Conservation (phyloP, 441 rosid genomes). For the Adansonia grandidieri region DNA sequence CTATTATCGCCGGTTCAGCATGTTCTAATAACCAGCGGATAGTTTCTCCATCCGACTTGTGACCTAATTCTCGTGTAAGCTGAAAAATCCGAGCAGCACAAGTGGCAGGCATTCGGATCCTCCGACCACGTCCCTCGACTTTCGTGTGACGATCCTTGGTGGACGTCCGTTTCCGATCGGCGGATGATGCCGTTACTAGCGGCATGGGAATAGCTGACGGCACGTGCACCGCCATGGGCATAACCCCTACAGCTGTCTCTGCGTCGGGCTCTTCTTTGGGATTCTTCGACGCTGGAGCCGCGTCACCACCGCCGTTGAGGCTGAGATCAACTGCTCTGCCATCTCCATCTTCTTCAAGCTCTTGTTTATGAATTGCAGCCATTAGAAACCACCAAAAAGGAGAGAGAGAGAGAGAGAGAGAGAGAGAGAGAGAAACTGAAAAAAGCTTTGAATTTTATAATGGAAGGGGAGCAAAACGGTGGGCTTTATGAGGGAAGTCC, state of each 20-base stretch:
- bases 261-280: constrained; percentile 46
- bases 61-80: constrained; percentile 52
- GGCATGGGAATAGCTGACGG: constrained; percentile 45
- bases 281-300: constrained; percentile 11
- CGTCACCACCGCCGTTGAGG: constrained; percentile 36
- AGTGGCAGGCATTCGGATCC: constrained; percentile 78
- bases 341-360: constrained; percentile 39
- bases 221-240: constrained; percentile 41
- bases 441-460: not conserved
- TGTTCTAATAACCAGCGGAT: constrained; percentile 65
- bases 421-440: too few species aligned
- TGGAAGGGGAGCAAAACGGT: not conserved
- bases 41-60: constrained; percentile 66
- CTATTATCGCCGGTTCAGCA: constrained; percentile 68
- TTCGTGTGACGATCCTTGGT: constrained; percentile 73
- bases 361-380: constrained; percentile 50
- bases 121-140: constrained; percentile 72
- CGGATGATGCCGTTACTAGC: constrained; percentile 31
- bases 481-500: not conserved
- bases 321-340: constrained; percentile 37
- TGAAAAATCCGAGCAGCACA: constrained; percentile 76
- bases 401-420: not conserved
- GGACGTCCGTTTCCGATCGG: constrained; percentile 56
- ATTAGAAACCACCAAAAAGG: constrained; percentile 15
- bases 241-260: constrained; percentile 28